Evolutionary conservation across 495 filamentous ascomycete species (phyloP).

Genomic region (Hypoxylon fragiforme): DNA sequence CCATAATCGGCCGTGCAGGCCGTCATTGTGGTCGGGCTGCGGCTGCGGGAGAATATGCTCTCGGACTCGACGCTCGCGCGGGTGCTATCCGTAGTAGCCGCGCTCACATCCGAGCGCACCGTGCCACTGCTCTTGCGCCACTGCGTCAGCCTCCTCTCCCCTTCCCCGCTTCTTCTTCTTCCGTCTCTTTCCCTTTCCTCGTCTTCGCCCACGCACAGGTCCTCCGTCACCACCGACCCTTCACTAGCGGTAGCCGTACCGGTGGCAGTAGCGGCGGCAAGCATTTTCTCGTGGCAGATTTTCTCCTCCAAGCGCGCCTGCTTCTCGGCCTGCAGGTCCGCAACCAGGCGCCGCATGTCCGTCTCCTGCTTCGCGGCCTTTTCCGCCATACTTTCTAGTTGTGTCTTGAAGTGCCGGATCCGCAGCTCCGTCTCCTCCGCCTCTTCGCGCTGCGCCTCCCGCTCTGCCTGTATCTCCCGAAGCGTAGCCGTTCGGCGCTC

Average conservation of each 20-base stretch:
- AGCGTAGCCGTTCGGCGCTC: constrained; percentile 62
- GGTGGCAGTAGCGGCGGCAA: constrained; percentile 1
- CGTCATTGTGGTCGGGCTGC: constrained; percentile 55
- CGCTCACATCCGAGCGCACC: constrained; percentile 44
- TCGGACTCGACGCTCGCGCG: constrained; percentile 59
- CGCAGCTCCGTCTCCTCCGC: constrained; percentile 74
- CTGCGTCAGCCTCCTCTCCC: constrained; percentile 34
- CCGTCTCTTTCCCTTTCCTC: constrained; percentile 40
- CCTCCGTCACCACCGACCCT: constrained; percentile 45
- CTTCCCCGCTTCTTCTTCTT: background rate
- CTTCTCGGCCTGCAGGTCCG: constrained; percentile 66
- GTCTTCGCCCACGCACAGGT: constrained; percentile 57
- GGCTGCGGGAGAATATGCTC: constrained; percentile 65
- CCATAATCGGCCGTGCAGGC: constrained; percentile 27
- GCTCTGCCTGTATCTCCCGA: constrained; percentile 62
- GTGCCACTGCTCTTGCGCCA: constrained; percentile 59
- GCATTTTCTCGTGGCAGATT: constrained; percentile 28
- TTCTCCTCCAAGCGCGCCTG: constrained; percentile 57
- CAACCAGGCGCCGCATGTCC: constrained; percentile 63
- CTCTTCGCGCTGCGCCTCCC: constrained; percentile 69
- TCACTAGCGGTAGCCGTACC: background rate
- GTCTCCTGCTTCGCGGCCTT: constrained; percentile 66
- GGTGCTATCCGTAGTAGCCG: constrained; percentile 59
- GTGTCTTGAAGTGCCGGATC: constrained; percentile 65
- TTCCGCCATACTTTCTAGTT: constrained; percentile 77